Evolutionary conservation across 202 grass and related monocot genomes (phyloP), one percentile per base, ranked within the genome.

Genomic region (Setaria viridis): DNA sequence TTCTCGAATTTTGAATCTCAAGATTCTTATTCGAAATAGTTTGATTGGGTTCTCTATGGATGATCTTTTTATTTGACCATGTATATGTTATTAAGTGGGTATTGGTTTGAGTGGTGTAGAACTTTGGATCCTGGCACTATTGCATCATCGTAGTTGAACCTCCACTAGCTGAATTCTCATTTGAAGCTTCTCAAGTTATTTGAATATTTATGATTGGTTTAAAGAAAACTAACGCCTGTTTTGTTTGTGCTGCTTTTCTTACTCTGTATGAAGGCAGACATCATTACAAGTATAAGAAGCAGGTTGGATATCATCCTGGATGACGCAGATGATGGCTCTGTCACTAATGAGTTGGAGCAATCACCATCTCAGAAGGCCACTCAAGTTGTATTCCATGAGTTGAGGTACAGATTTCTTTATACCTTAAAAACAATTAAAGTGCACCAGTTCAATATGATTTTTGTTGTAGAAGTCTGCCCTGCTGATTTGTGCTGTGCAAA

Each of bases 281-380:
- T 97, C 56, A 75, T 94, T 62, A 58, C 76, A 42, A 92, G 92
- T 86, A 53, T 97, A 76, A 87, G 91, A 79, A 95, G 93, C 79
- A 92, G 95, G 87, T 77, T 98, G 14, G 93, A 95, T 49, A 88
- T 98, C n/a, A 86, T 93, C 56, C 79, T 92, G 8, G 95, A 98
- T 67, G 91, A 98, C 62, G 85, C 75, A 79, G 93, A 98, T 77
- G 88, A 81, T 85, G 89, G 87, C 20, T 59, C 37, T 66, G 72
- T 34, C 21, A 14, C n/a, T 66, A 77, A 74, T 75, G 79, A 39
- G 70, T n/a, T 68, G 50, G 81, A 79, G 15, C 84, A 83, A 82
- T 74, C 21, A 56, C 11, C 80, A 63, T 59, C 82, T 84, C 91
- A 90, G 70, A 92, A 95, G 51, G 81, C 84, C 42, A 85, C 89